A percentile compares a stretch with the other conserved stretches of the same genome.
Evolutionary conservation across 352 stramenopile genomes (phyloP).

Genomic region (Thraustochytrium aureum): DNA sequence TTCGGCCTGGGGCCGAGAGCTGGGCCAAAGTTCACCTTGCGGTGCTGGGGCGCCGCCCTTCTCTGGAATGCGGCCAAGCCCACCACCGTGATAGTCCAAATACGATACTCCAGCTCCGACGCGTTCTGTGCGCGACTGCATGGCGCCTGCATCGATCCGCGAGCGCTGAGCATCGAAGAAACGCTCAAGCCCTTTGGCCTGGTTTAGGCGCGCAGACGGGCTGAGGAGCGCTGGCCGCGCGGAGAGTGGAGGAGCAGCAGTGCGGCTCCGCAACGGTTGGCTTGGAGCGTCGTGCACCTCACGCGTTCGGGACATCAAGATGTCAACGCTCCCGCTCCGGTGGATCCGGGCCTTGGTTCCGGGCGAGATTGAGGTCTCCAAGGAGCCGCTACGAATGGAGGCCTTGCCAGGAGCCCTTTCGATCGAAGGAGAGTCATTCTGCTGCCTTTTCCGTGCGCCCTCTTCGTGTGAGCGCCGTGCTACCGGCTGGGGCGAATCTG

Average conservation of each 20-base stretch:
- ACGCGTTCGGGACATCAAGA: neutral
- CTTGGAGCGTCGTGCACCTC: neutral
- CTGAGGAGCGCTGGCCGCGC: neutral
- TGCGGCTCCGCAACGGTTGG: neutral
- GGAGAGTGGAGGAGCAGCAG: neutral
- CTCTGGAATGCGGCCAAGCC: too few species aligned
- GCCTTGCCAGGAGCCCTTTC: too few species aligned
- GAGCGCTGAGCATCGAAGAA: neutral
- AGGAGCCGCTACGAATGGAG: too few species aligned
- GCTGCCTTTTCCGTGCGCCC: neutral
- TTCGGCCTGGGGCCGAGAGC: too few species aligned
- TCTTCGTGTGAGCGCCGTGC: neutral
- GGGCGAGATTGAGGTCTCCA: too few species aligned
- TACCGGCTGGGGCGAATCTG: too few species aligned
- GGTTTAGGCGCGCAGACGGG: neutral
- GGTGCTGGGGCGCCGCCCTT: too few species aligned
- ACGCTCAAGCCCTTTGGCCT: neutral
- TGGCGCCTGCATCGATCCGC: neutral
- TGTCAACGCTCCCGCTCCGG: conserved; percentile 37
- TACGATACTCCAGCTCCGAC: too few species aligned
- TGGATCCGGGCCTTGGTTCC: conserved; percentile 36
- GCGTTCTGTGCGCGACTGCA: too few species aligned
- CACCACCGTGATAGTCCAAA: too few species aligned
- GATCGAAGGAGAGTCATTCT: too few species aligned
- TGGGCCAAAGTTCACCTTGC: too few species aligned